Percentiles rank a stretch among this genome's conserved stretches.
Conservation (phyloP, 768 basidiomycete genomes). For the Baorangia bicolor region DNA sequence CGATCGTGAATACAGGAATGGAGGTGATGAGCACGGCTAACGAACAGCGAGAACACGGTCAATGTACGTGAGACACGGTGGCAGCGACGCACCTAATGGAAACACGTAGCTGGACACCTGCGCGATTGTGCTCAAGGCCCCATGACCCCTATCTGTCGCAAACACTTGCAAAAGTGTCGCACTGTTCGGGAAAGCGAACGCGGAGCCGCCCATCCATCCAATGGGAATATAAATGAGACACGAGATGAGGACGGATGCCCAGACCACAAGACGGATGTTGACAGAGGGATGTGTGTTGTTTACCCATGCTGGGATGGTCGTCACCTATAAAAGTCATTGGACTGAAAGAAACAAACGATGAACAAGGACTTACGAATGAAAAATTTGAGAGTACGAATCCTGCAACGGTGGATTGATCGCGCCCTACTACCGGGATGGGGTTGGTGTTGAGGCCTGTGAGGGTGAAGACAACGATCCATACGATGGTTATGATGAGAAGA, state of each 20-base stretch:
- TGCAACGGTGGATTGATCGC: conserved; percentile 18
- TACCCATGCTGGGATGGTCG: conserved; percentile 26
- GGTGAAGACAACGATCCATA: conserved; percentile 19
- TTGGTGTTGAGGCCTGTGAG: conserved; percentile 11
- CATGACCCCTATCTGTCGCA: conserved; percentile 1
- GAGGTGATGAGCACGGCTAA: conserved; percentile 27
- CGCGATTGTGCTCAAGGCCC: conserved; percentile 3
- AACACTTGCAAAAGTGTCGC: conserved; percentile 21
- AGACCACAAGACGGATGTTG: conserved; percentile 22
- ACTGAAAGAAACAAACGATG: not conserved
- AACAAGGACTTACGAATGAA: conserved; percentile 19
- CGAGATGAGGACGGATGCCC: conserved; percentile 22
- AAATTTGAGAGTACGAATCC: conserved; percentile 27
- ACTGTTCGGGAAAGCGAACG: conserved; percentile 6
- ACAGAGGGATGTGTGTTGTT: conserved; percentile 24
- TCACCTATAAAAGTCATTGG: conserved; percentile 11
- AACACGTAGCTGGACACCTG: conserved; percentile 20
- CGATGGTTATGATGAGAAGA: conserved; percentile 19
- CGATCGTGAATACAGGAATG: conserved; percentile 24
- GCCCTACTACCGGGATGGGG: conserved; percentile 15
- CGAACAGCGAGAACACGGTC: not conserved
- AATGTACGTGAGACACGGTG: not conserved
- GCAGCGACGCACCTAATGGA: conserved; percentile 15
- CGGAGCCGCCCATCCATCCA: conserved; percentile 23
- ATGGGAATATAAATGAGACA: conserved; percentile 25